phyloP scores from a whole-genome alignment of 805 yeast species.

The Pichia paraexigua region DNA sequence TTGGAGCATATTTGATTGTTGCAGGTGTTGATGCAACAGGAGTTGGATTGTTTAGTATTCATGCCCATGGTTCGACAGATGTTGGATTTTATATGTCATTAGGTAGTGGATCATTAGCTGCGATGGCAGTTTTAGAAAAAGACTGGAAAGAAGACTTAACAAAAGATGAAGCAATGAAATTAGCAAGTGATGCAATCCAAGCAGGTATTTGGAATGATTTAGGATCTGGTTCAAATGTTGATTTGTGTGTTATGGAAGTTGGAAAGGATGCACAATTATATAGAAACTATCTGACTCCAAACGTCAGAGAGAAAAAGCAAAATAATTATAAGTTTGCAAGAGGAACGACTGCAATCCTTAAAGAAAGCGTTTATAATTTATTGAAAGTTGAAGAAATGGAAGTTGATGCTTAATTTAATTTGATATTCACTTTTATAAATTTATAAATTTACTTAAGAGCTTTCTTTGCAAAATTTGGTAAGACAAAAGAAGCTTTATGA shows the following conservation, averaged over 20 bases:
- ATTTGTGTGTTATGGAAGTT: slow-evolving; percentile 91
- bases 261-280: slow-evolving; percentile 80
- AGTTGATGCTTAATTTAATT: slow-evolving; percentile 28
- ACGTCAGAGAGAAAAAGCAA: slow-evolving; percentile 74
- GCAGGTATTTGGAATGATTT: slow-evolving; percentile 99
- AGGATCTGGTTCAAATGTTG: slow-evolving; percentile 98
- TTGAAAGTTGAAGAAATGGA: slow-evolving; percentile 65
- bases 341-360: slow-evolving; percentile 89
- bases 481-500: slow-evolving; percentile 81
- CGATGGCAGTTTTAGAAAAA: slow-evolving; percentile 94
- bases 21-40: slow-evolving; percentile 98
- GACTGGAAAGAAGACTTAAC: slow-evolving; percentile 74
- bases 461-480: slow-evolving; percentile 82
- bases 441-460: slow-evolving; percentile 18
- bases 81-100: slow-evolving; percentile 87
- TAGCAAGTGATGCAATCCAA: slow-evolving; percentile 89
- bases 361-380: slow-evolving; percentile 54
- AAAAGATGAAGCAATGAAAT: slow-evolving; percentile 82
- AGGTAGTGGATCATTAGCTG: slow-evolving; percentile 97
- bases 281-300: slow-evolving; percentile 88
- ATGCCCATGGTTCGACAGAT: slow-evolving; percentile 98
- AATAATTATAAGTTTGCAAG: slow-evolving; percentile 77
- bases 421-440: not conserved
- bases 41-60: slow-evolving; percentile 83
- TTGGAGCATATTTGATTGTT: slow-evolving; percentile 96